Evolutionary conservation across 305 asterid species (phyloP).

Genomic region (Plantago rigida): DNA sequence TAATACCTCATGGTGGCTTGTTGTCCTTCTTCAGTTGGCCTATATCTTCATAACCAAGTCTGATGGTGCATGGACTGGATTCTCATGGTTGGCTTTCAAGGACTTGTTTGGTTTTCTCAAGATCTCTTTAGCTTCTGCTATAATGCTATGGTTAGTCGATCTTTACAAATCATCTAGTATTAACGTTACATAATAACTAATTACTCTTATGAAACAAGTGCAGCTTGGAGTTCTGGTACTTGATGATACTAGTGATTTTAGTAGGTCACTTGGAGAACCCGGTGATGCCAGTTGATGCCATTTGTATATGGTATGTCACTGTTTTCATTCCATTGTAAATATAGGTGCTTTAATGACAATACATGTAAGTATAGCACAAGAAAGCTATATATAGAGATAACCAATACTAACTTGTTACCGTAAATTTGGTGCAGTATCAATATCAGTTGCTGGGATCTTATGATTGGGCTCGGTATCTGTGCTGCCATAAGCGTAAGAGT

Average conservation of each 20-base stretch:
- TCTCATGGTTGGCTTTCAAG: conserved; percentile 58
- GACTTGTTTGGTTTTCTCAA: conserved; percentile 52
- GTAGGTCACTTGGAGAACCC: conserved; percentile 66
- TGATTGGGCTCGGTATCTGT: conserved; percentile 63
- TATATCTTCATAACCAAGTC: conserved; percentile 51
- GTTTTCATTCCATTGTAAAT: too few relatives aligned
- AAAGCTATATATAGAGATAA: too few relatives aligned
- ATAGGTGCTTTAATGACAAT: too few relatives aligned
- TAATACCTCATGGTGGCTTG: conserved; percentile 56
- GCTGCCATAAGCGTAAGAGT: conserved; percentile 85
- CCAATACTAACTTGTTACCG: not conserved
- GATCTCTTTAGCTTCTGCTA: conserved; percentile 63
- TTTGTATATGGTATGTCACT: conserved; percentile 52
- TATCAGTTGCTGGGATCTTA: conserved; percentile 59
- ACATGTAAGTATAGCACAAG: too few relatives aligned
- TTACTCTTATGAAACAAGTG: conserved; percentile 14
- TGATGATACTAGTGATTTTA: conserved; percentile 55
- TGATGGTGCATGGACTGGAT: conserved; percentile 71
- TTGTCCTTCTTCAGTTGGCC: conserved; percentile 39
- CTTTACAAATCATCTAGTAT: not conserved
- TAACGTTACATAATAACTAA: not conserved
- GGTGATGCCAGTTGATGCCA: conserved; percentile 60
- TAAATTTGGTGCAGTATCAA: conserved; percentile 46
- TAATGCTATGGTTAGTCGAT: conserved; percentile 52
- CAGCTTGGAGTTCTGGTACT: conserved; percentile 83